These are phyloP conservation scores for Globisporangium takayamanum DNA, from an alignment of 352 stramenopile species.

Conservation along the genomic window DNA sequence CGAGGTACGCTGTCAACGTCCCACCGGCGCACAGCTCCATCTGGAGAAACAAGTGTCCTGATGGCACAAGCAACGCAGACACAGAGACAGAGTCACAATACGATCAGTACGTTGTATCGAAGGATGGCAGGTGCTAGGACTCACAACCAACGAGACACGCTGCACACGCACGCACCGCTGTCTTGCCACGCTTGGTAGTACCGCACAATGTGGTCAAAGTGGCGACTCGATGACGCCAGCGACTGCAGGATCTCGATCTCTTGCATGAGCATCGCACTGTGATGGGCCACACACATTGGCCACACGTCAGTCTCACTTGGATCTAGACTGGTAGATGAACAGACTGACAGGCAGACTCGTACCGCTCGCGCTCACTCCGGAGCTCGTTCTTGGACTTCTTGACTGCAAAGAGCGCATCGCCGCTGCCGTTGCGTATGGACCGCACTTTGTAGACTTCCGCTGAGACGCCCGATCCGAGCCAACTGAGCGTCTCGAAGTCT, in stretches of 20 bases:
- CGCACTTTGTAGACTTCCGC: slow-evolving; percentile 65
- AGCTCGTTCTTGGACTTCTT: slow-evolving; percentile 78
- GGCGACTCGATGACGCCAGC: slow-evolving; percentile 22
- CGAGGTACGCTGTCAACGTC: slow-evolving; percentile 76
- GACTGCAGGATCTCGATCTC: slow-evolving; percentile 57
- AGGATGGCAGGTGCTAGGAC: neutral
- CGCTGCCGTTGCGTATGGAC: slow-evolving; percentile 21
- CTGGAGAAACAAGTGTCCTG: slow-evolving; percentile 90
- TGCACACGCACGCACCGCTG: slow-evolving; percentile 39
- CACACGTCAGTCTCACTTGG: too few relatives aligned
- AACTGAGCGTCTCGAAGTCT: slow-evolving; percentile 44
- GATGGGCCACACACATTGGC: neutral
- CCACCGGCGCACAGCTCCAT: slow-evolving; percentile 90
- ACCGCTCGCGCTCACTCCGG: slow-evolving; percentile 74
- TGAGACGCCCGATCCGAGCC: slow-evolving; percentile 61
- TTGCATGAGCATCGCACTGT: slow-evolving; percentile 50
- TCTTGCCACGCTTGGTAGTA: slow-evolving; percentile 95
- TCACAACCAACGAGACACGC: neutral
- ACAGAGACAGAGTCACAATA: neutral
- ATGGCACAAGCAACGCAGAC: neutral
- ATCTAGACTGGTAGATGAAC: neutral
- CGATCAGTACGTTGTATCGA: neutral
- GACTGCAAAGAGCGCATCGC: slow-evolving; percentile 40
- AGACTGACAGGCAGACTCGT: slow-evolving; percentile 1
- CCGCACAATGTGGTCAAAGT: slow-evolving; percentile 86